These are phyloP conservation scores for Phaeotremella fagi DNA, from an alignment of 768 basidiomycete genomes.

Conservation along the genomic window DNA sequence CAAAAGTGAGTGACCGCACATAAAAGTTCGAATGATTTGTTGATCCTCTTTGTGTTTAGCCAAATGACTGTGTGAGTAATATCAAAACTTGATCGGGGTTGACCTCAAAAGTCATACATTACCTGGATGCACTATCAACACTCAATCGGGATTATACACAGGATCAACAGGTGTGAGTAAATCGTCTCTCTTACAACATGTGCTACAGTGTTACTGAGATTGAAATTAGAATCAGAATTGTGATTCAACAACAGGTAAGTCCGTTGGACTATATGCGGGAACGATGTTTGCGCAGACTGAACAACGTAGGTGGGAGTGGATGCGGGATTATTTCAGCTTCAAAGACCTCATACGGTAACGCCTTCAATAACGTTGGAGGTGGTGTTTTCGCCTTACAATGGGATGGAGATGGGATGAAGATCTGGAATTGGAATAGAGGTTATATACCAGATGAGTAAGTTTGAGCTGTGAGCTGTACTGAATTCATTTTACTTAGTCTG, in stretches of 20 bases:
- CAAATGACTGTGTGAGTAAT: constrained; percentile 46
- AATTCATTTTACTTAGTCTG: constrained; percentile 17
- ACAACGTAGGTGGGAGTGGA: constrained; percentile 58
- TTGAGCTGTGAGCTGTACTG: background rate
- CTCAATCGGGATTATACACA: constrained; percentile 28
- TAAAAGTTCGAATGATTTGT: too few relatives aligned
- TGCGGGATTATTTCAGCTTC: constrained; percentile 78
- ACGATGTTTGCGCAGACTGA: constrained; percentile 11
- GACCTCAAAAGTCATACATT: constrained; percentile 37
- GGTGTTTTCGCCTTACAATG: constrained; percentile 87
- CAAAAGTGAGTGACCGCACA: constrained; percentile 44
- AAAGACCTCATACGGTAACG: constrained; percentile 73
- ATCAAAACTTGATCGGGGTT: too few relatives aligned
- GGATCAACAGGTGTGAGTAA: constrained; percentile 31
- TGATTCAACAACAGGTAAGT: constrained; percentile 26
- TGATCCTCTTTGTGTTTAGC: constrained; percentile 10
- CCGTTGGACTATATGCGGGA: constrained; percentile 3
- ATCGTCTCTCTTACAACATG: too few relatives aligned
- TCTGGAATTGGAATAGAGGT: constrained; percentile 50
- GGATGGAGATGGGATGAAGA: constrained; percentile 61
- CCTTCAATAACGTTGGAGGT: constrained; percentile 72
- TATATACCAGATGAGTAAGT: constrained; percentile 43
- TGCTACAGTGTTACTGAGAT: too few relatives aligned
- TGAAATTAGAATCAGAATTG: too few relatives aligned
- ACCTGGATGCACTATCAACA: constrained; percentile 35